Conservation (phyloP, 306 rosid genomes). For the Dryas drummondii region DNA sequence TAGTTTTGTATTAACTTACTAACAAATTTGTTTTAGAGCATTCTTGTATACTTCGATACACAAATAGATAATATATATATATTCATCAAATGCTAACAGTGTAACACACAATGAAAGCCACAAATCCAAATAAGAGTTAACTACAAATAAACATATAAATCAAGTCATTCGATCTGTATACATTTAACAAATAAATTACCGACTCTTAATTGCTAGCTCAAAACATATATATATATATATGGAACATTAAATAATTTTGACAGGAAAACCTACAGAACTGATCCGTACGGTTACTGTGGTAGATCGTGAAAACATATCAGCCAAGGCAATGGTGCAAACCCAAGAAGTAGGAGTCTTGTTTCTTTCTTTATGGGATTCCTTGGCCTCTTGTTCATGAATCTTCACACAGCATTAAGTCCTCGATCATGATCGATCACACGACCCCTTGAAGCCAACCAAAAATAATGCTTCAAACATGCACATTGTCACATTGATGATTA, state of each 20-base stretch:
- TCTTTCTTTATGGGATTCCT: background rate
- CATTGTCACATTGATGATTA: conserved; percentile 37
- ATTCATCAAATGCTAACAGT: background rate
- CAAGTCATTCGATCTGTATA: background rate
- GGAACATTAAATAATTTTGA: too few species aligned
- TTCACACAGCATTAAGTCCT: background rate
- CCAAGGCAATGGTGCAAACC: background rate
- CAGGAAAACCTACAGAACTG: too few species aligned
- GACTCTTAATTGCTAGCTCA: background rate
- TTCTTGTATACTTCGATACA: background rate
- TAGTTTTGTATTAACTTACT: too few species aligned
- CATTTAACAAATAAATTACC: conserved; percentile 4
- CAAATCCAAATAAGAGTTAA: background rate
- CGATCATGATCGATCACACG: background rate
- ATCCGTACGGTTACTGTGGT: too few species aligned
- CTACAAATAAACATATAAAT: background rate
- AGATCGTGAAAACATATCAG: too few species aligned
- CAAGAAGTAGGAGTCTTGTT: too few species aligned
- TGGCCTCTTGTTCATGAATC: conserved; percentile 16
- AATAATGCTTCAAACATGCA: conserved; percentile 37
- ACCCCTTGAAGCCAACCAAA: conserved; percentile 45
- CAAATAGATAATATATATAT: conserved; percentile 1
- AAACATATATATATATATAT: too few species aligned
- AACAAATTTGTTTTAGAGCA: too few species aligned
- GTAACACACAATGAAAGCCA: background rate